These are phyloP conservation scores for Leccinum variicolor DNA, from an alignment of 768 basidiomycete species.

Conservation along the genomic window DNA sequence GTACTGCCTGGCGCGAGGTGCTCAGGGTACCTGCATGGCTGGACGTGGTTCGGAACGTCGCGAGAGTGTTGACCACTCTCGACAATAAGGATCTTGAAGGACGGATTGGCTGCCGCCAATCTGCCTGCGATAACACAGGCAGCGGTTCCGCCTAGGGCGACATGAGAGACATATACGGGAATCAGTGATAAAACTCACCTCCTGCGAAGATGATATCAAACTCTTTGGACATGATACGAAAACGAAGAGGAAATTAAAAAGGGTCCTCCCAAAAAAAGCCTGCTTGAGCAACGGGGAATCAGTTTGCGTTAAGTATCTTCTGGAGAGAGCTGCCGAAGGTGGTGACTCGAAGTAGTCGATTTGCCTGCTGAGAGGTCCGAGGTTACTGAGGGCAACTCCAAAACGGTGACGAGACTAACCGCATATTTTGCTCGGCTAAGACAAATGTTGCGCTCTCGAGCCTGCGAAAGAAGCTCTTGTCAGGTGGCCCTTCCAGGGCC, in stretches of 20 bases:
- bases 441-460: too few relatives aligned
- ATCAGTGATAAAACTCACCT: background rate
- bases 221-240: background rate
- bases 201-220: background rate
- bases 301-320: too few relatives aligned
- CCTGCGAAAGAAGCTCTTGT: too few relatives aligned
- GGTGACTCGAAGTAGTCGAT: too few relatives aligned
- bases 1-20: conserved; percentile 40
- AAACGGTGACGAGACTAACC: too few relatives aligned
- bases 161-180: background rate
- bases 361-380: too few relatives aligned
- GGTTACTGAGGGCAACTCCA: too few relatives aligned
- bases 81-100: conserved; percentile 54
- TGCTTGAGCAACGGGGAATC: too few relatives aligned
- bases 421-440: too few relatives aligned
- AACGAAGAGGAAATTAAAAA: background rate
- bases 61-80: conserved; percentile 56
- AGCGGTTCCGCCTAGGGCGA: conserved; percentile 40
- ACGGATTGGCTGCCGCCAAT: conserved; percentile 50
- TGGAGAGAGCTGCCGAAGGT: too few relatives aligned
- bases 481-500: too few relatives aligned
- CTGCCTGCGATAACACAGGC: conserved; percentile 53
- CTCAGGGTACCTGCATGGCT: conserved; percentile 49
- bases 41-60: conserved; percentile 44
- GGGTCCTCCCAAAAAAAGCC: too few relatives aligned